Base-by-base conservation (phyloP, 441 rosid species). In the Euphorbia corollata region DNA sequence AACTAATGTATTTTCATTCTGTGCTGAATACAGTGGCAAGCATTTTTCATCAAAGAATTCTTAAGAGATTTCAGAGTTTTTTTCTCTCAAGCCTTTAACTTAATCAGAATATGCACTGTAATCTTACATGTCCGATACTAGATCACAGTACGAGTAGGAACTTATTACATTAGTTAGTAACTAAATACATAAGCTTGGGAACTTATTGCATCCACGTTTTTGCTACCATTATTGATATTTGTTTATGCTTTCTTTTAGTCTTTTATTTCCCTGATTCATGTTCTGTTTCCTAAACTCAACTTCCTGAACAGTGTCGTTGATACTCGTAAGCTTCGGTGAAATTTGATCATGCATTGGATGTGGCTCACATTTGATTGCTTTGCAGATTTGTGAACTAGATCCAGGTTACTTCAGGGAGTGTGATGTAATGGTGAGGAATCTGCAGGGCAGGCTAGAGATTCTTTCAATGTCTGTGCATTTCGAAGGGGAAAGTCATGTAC, bases 401-500 rank as follows among this genome's bases (percentile, higher is more conserved):
- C 99, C 98, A 9, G 87, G 91, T 39, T 76, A 82, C 67, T 89
- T 76, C 62, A 85, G 94, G 67, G 97, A 89, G 58, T 91, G 97
- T 71, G 96, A 94, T 79, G 77, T 78, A 38, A 64, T 78, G 64
- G 85, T 91, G 74, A 87, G 99, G 80, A 94, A 77, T 74, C 70
- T 89, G 73, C 94, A 88, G 50, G 97, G 99, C 50, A 82, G 91
- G 75, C 72, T 94, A 77, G 97, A 91, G 80, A 87, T 94, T 73
- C 96, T 94, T 18, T 85, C 97, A 27, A 84, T 84, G 72, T 86
- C 97, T 6, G 96, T 91, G 72, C 94, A 89, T 70, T 91, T 86
- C 6, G 97, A 91, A 71, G 98, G 96, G 38, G 99, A 89, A 68
- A 78, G 91, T 68, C 87, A 81, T 73, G 86, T 94, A 69, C 92